phyloP scores from a whole-genome alignment of 176 grass and related monocot species.

The Musa acuminata region DNA sequence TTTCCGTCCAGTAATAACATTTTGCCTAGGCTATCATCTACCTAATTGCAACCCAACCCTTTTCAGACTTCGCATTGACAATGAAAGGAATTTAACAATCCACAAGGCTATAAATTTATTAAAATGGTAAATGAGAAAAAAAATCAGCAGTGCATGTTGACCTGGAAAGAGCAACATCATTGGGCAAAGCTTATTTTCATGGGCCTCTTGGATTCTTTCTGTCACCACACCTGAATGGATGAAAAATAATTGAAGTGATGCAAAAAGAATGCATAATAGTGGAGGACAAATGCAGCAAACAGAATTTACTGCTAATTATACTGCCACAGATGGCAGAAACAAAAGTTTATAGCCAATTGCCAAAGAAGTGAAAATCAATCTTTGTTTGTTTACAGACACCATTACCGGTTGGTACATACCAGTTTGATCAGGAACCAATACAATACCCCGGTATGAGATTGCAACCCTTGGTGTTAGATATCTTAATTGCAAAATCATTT shows the following conservation, averaged over 20 bases:
- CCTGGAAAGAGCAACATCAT: conserved; percentile 96
- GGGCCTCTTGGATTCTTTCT: conserved; percentile 61
- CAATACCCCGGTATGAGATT: too few species aligned
- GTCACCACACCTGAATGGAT: conserved; percentile 57
- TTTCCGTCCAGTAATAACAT: background rate
- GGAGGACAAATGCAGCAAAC: background rate
- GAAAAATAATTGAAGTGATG: conserved; percentile 1
- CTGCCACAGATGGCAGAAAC: background rate
- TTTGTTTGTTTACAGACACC: background rate
- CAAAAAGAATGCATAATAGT: background rate
- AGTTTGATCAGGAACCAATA: too few species aligned
- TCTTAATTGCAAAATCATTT: background rate
- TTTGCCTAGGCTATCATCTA: background rate
- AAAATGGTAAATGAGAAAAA: background rate
- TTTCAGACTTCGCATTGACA: background rate
- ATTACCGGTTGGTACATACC: background rate
- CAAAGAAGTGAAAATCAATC: background rate
- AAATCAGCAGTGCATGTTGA: conserved; percentile 21
- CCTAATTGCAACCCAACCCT: background rate
- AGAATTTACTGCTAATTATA: background rate
- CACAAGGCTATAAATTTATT: conserved; percentile 4
- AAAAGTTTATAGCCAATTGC: background rate
- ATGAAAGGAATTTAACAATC: background rate
- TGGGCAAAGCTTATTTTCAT: conserved; percentile 49
- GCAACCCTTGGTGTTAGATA: background rate